Base-by-base conservation (phyloP, 225 moss, liverwort and hornwort species). In the Bryoerythrophyllum caledonicum region DNA sequence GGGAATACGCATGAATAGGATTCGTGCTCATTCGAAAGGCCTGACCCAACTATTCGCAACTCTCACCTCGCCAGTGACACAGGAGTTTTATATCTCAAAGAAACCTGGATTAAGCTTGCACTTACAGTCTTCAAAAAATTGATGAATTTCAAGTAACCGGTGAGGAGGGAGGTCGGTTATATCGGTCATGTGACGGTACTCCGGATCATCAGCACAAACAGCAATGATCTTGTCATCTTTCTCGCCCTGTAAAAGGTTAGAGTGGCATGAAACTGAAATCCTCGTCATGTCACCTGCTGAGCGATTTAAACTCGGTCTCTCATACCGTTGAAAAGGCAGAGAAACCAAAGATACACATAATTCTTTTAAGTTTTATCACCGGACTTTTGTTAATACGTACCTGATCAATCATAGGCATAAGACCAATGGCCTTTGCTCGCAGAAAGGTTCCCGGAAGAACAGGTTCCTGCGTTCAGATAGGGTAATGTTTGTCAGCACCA, bases 391-490 rank as follows among this genome's bases (percentile, higher is more conserved):
- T 0, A 25, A 61, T 60, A 40, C 63, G 40, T 64, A 93, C 93
- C 93, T 96, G 92, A 81, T 96, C 92, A 69, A 81, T 93, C 91
- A 92, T 93, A 24, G 96, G 90, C 91, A 93, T 93, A 32, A 93
- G 86, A 16, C 91, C 93, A 35, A 96, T 93, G 44, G 94, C 94
- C 79, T 84, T 91, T 20, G 91, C 94, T 66, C 94, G 90, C 73
- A 96, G 77, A 74, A 92, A 96, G 57, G 92, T 91, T 5, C 94
- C 87, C 4, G 96, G 88, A 27, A 93, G 70, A 74, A 96, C 91
- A 53, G 96, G 90, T 71, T 96, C 93, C 93, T 96, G 90, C 55
- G 4, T 7, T 64, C 26, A 67, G 13, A 57, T 8, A 49, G 21
- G 26, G 51, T 49, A 7, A 17, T 25, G 14, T 60, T 16, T 8